Evolutionary conservation across 768 basidiomycete species (phyloP).

Genomic region (Collybiopsis confluens): DNA sequence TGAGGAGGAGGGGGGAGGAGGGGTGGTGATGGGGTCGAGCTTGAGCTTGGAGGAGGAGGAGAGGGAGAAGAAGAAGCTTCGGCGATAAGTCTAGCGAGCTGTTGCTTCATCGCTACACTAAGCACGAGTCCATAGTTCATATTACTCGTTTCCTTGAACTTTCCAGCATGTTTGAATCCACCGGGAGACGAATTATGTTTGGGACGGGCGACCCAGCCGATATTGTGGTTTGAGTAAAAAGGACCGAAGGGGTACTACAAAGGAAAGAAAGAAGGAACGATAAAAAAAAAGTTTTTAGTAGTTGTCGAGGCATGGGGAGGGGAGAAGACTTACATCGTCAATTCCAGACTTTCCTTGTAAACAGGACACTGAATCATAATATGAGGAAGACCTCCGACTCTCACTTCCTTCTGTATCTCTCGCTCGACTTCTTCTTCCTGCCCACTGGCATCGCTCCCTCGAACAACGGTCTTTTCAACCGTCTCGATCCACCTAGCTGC

Average conservation of each 20-base stretch:
- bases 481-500: not conserved
- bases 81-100: constrained; percentile 39
- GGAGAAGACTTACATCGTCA: constrained; percentile 67
- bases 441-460: not conserved
- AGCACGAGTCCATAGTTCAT: constrained; percentile 77
- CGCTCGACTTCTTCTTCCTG: not conserved
- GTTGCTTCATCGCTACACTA: constrained; percentile 54
- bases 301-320: not conserved
- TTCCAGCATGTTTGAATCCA: constrained; percentile 88
- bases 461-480: not conserved
- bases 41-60: not conserved
- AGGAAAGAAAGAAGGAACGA: not conserved
- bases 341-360: constrained; percentile 76
- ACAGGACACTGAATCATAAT: constrained; percentile 83
- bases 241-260: constrained; percentile 64
- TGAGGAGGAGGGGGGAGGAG: too few relatives aligned
- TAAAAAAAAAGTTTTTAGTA: too few relatives aligned
- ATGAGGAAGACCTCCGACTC: constrained; percentile 50
- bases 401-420: not conserved
- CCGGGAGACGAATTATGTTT: constrained; percentile 65
- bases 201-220: constrained; percentile 73
- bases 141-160: constrained; percentile 84
- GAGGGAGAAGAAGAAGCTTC: constrained; percentile 1
- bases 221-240: constrained; percentile 44
- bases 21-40: too few relatives aligned